Evolutionary conservation across 441 rosid genomes (phyloP), one percentile per base, ranked within the genome.

Genomic region (Iberis amara): DNA sequence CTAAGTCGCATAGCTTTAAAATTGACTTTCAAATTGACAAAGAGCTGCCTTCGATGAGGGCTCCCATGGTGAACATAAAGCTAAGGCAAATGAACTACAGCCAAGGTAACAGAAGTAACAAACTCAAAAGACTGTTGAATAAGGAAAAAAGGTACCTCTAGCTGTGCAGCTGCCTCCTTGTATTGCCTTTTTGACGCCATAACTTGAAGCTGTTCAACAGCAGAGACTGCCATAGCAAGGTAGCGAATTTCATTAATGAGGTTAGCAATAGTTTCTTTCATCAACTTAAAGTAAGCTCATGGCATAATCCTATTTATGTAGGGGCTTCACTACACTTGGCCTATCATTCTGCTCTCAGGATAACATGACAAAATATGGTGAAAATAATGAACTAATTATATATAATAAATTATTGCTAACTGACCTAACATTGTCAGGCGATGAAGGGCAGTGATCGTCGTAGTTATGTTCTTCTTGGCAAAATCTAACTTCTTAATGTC

Each of bases 401-500:
- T 23, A 51, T 37, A 50, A 23, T 6, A 47, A 38, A 46, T 8
- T 32, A 5, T 4, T 40, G 43, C 39, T 5, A 39, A 67, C 95
- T 47, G 49, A 94, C 99, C 97, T 71, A 94, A 74, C 99, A 94
- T 94, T 23, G 97, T 89, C 55, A 94, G 96, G 55, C 99, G 96
- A 73, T 94, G 99, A 69, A 89, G 97, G 65, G 99, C 99, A 66
- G 99, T 94, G 57, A 94, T 94, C 0, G 99, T 89, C 47, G 91
- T 86, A 39, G 99, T 94, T 67, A 94, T 94, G 73, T 94, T 96
- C 78, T 94, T 94, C 86, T 94, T 89, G 14, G 99, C 99, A 70
- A 89, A 94, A 73, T 89, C 99, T 72, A 94, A 76, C 81, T 94
- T 94, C 76, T 94, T 94, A 66, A 94, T 94, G 75, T 94, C 99